Percentiles rank a stretch among this genome's conserved stretches.
Conservation (phyloP, 257 asterid genomes). For the Cinchona pubescens region DNA sequence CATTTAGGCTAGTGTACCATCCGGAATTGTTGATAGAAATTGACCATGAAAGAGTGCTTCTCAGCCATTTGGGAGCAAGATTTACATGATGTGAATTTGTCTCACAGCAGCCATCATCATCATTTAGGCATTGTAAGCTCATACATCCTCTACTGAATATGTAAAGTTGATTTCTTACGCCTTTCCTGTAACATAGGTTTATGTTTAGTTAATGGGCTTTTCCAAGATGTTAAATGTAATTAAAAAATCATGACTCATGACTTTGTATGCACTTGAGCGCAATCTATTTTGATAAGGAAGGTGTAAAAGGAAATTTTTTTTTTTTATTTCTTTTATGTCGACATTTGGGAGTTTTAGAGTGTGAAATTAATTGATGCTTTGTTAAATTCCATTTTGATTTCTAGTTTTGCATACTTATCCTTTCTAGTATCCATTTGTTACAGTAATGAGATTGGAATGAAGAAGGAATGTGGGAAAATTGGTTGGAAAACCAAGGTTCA, state of each 20-base stretch:
- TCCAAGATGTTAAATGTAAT: not conserved
- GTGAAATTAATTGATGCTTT: no score
- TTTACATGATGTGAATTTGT: slow-evolving; percentile 41
- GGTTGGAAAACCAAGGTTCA: no score
- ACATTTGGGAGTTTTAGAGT: no score
- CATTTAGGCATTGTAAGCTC: slow-evolving; percentile 48
- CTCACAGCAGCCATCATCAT: slow-evolving; percentile 36
- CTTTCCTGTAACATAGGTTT: not conserved
- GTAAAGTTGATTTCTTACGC: not conserved
- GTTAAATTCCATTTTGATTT: no score
- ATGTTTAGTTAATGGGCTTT: not conserved
- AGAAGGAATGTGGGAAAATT: no score
- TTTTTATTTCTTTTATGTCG: no score
- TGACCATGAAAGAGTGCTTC: slow-evolving; percentile 31
- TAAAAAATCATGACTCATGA: not conserved
- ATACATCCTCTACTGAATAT: not conserved
- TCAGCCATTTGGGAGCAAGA: slow-evolving; percentile 50
- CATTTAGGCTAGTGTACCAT: slow-evolving; percentile 23
- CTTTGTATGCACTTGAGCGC: not conserved
- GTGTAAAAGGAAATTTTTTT: no score
- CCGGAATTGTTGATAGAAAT: slow-evolving; percentile 34
- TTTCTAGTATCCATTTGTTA: no score
- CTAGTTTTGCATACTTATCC: no score
- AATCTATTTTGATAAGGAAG: no score
- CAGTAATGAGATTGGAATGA: no score